phyloP scores from a whole-genome alignment of 306 rosid species.

The Erythrophleum fordii region DNA sequence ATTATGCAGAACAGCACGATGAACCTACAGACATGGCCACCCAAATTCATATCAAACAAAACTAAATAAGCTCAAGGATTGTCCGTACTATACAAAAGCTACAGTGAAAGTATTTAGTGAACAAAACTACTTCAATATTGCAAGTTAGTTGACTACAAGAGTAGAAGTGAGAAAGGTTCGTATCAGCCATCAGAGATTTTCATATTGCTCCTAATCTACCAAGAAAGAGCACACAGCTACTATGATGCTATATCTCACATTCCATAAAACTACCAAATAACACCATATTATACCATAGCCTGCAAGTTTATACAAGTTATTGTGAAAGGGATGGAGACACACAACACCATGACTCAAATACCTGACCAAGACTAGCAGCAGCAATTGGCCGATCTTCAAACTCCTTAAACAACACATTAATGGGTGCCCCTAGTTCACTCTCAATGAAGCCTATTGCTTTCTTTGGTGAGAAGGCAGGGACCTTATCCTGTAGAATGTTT shows the following conservation, averaged over 20 bases:
- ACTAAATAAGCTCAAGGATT: conserved; percentile 19
- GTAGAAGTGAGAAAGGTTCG: background rate
- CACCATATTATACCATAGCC: background rate
- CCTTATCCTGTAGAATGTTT: conserved; percentile 69
- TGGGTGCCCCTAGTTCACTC: conserved; percentile 78
- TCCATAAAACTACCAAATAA: background rate
- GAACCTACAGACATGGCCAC: conserved; percentile 60
- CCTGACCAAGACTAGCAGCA: conserved; percentile 99
- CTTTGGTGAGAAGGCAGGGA: conserved; percentile 86
- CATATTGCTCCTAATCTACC: conserved; percentile 4
- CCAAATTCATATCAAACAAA: conserved; percentile 28
- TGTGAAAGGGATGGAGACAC: background rate
- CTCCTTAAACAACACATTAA: conserved; percentile 69
- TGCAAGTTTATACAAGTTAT: conserved; percentile 2
- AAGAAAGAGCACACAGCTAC: background rate
- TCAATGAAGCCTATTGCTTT: conserved; percentile 79
- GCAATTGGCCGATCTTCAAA: conserved; percentile 91
- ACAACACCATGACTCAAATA: conserved; percentile 36
- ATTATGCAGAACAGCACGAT: conserved; percentile 88
- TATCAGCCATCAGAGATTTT: background rate
- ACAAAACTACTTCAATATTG: conserved; percentile 13
- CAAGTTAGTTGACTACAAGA: conserved; percentile 11
- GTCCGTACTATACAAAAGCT: conserved; percentile 3
- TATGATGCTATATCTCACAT: conserved; percentile 3
- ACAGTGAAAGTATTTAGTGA: conserved; percentile 1